Evolutionary conservation across 2,329 filamentous ascomycete genomes (phyloP).

Genomic region (Aspergillus bombycis): DNA sequence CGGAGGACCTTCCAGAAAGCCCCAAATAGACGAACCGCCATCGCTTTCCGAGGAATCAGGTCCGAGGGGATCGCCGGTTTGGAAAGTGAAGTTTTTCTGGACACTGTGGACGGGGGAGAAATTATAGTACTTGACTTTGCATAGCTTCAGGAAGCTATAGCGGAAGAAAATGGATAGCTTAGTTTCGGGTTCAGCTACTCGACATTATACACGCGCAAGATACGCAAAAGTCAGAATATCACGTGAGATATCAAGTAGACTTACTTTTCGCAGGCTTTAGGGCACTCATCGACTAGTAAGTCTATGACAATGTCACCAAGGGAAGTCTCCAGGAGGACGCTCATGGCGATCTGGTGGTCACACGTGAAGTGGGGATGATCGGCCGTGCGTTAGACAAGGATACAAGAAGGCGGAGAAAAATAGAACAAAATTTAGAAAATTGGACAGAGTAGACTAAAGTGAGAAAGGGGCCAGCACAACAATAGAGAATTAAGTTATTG

Average conservation of each 20-base stretch:
- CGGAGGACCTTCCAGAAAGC: constrained; percentile 69
- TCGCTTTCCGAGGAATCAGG: constrained; percentile 82
- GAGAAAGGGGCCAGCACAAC: neutral
- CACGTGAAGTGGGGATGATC: constrained; percentile 18
- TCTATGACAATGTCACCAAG: constrained; percentile 94
- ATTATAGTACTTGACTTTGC: constrained; percentile 99
- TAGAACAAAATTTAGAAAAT: neutral
- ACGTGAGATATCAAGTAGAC: constrained; percentile 38
- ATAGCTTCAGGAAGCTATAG: constrained; percentile 91
- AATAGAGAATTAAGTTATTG: neutral
- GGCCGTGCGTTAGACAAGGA: constrained; percentile 17
- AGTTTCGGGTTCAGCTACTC: constrained; percentile 60
- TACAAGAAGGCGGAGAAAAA: constrained; percentile 7
- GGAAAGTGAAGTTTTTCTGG: constrained; percentile 94
- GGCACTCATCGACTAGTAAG: constrained; percentile 83
- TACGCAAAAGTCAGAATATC: constrained; percentile 3
- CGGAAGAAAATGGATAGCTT: constrained; percentile 48
- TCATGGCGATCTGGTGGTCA: constrained; percentile 62
- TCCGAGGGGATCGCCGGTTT: constrained; percentile 91
- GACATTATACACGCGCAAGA: constrained; percentile 30
- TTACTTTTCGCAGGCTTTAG: constrained; percentile 93
- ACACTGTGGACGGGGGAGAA: constrained; percentile 90
- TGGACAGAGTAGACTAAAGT: neutral
- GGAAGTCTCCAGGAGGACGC: constrained; percentile 89
- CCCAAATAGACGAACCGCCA: constrained; percentile 94